Conservation (phyloP, 1,284 basidiomycete genomes). For the Cryptococcus sp. region DNA sequence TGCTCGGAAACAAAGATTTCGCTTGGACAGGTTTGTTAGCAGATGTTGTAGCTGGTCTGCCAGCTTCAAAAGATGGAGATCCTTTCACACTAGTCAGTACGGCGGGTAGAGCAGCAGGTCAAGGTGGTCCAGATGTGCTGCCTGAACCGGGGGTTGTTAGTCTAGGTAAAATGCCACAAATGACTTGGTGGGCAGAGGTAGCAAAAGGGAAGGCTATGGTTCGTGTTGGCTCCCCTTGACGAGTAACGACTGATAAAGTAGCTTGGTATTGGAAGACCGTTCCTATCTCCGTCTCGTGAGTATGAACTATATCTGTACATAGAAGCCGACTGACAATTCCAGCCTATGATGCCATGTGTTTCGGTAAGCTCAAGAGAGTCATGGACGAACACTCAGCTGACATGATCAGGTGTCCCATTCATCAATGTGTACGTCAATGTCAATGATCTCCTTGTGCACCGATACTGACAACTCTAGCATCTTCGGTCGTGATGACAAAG, state of each 20-base stretch:
- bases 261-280: conserved; percentile 18
- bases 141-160: conserved; percentile 2
- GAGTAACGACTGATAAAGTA: background rate
- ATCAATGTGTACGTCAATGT: conserved; percentile 37
- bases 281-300: conserved; percentile 36
- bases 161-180: conserved; percentile 1
- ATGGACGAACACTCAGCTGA: background rate
- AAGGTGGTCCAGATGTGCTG: conserved; percentile 1
- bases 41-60: background rate
- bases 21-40: conserved; percentile 3
- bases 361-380: conserved; percentile 25
- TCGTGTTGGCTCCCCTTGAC: background rate
- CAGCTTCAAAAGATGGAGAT: background rate
- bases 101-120: background rate
- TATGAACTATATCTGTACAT: background rate
- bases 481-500: conserved; percentile 26
- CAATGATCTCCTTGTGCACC: background rate
- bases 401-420: conserved; percentile 39
- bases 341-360: conserved; percentile 49
- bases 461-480: conserved; percentile 7
- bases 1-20: conserved; percentile 24
- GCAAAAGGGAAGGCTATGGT: conserved; percentile 4
- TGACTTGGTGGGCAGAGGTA: conserved; percentile 3
- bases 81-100: background rate
- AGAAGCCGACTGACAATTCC: conserved; percentile 3